Percentiles rank a stretch among this genome's conserved stretches.
Conservation (phyloP, 2,329 filamentous ascomycete genomes). For the Alternaria infectoria region DNA sequence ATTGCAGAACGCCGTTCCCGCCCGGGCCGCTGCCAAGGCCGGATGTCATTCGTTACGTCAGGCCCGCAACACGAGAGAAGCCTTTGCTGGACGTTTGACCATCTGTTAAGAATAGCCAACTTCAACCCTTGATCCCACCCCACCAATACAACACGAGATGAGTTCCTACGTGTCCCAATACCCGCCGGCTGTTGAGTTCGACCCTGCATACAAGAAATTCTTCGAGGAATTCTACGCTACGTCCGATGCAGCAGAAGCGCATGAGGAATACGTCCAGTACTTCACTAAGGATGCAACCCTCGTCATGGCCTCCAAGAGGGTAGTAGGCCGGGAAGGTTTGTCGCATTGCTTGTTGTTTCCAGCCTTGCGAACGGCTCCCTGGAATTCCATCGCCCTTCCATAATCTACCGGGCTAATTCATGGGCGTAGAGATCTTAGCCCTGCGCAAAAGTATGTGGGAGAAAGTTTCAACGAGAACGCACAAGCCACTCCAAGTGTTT, state of each 20-base stretch:
- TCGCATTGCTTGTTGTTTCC: conserved; percentile 1
- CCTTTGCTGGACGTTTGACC: conserved; percentile 7
- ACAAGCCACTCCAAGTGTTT: conserved; percentile 57
- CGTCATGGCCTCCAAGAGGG: conserved; percentile 60
- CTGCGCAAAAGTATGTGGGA: conserved; percentile 62
- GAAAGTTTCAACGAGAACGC: conserved; percentile 55
- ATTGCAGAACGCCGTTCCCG: conserved; percentile 9
- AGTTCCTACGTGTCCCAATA: conserved; percentile 44
- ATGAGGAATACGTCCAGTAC: conserved; percentile 56
- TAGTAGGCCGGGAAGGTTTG: conserved; percentile 54
- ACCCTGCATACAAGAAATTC: conserved; percentile 51
- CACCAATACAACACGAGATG: conserved; percentile 22
- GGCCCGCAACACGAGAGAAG: conserved; percentile 1
- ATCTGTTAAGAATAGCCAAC: background rate
- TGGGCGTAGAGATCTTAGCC: conserved; percentile 55
- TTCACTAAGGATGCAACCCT: conserved; percentile 59
- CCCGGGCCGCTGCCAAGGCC: conserved; percentile 5
- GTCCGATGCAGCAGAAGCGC: conserved; percentile 56
- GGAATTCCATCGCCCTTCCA: background rate
- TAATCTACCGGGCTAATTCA: background rate
- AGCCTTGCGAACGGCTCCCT: background rate
- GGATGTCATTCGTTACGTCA: conserved; percentile 9
- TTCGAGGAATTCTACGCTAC: conserved; percentile 56
- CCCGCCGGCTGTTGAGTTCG: conserved; percentile 45
- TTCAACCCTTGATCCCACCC: background rate